Conservation (phyloP, 208 protist genomes). For the Acanthamoeba lenticulata region DNA sequence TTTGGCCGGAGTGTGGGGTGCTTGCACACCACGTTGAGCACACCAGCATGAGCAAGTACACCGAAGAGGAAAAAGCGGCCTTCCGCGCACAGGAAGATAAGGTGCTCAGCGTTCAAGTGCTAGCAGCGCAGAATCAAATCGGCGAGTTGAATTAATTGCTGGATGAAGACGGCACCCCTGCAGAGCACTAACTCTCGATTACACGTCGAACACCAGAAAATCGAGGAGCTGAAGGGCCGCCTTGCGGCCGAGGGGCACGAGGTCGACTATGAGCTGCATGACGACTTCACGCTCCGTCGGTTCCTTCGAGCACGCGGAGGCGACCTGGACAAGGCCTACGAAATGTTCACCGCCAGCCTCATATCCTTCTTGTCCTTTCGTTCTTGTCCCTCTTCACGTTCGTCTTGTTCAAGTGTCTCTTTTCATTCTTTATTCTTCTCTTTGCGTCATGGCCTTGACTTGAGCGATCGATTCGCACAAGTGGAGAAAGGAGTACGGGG, state of each 20-base stretch:
- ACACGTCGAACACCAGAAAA: neutral
- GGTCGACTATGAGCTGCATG: slow-evolving; percentile 46
- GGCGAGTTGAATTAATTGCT: too few species aligned
- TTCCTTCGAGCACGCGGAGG: slow-evolving; percentile 57
- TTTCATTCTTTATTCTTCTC: neutral
- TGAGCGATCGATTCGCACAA: neutral
- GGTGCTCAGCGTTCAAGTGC: neutral
- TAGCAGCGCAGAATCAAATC: too few species aligned
- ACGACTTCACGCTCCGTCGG: slow-evolving; percentile 46
- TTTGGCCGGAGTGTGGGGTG: too few species aligned
- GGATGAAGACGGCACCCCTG: too few species aligned
- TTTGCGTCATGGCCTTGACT: neutral
- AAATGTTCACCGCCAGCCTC: slow-evolving; percentile 55
- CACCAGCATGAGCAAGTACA: slow-evolving; percentile 46
- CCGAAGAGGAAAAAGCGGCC: slow-evolving; percentile 40
- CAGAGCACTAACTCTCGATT: neutral
- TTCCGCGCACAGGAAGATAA: slow-evolving; percentile 18
- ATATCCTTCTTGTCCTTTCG: neutral
- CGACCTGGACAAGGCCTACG: slow-evolving; percentile 65
- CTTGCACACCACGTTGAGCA: too few species aligned
- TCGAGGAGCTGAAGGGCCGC: slow-evolving; percentile 4
- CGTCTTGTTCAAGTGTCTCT: neutral
- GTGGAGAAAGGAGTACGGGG: slow-evolving; percentile 20
- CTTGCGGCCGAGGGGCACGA: neutral
- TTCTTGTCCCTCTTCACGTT: neutral